Conservation (phyloP, 2,329 filamentous ascomycete species). For the Fusarium dlaminii region DNA sequence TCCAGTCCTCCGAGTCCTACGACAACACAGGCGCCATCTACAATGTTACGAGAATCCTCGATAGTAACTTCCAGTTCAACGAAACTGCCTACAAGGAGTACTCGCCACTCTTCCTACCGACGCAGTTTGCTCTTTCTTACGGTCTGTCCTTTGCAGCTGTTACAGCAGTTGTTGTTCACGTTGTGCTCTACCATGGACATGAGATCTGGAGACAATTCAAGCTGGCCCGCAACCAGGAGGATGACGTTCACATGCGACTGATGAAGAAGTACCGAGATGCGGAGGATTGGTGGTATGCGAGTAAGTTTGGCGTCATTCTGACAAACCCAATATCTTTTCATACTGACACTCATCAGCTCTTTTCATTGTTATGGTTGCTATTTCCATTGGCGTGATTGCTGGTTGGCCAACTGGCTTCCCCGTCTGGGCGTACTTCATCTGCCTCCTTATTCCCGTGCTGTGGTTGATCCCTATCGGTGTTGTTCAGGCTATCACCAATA, state of each 20-base stretch:
- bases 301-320: conserved; percentile 51
- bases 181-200: conserved; percentile 63
- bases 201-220: conserved; percentile 65
- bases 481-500: conserved; percentile 69
- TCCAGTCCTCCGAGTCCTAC: conserved; percentile 68
- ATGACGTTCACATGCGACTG: conserved; percentile 67
- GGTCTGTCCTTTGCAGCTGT: conserved; percentile 75
- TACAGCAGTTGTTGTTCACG: conserved; percentile 67
- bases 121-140: conserved; percentile 69
- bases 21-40: conserved; percentile 71
- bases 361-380: conserved; percentile 62
- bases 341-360: conserved; percentile 47
- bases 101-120: conserved; percentile 71
- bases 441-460: conserved; percentile 64
- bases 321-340: conserved; percentile 33
- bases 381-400: conserved; percentile 64
- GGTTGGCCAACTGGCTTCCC: conserved; percentile 67
- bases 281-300: conserved; percentile 68
- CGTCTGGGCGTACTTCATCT: conserved; percentile 67
- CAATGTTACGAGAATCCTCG: conserved; percentile 69
- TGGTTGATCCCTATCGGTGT: conserved; percentile 71
- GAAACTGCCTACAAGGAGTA: conserved; percentile 69
- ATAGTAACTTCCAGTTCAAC: conserved; percentile 65
- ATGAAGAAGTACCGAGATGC: conserved; percentile 70
- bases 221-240: conserved; percentile 64